phyloP scores from a whole-genome alignment of 2,329 filamentous ascomycete genomes.

The Colletotrichum lindemuthianum region DNA sequence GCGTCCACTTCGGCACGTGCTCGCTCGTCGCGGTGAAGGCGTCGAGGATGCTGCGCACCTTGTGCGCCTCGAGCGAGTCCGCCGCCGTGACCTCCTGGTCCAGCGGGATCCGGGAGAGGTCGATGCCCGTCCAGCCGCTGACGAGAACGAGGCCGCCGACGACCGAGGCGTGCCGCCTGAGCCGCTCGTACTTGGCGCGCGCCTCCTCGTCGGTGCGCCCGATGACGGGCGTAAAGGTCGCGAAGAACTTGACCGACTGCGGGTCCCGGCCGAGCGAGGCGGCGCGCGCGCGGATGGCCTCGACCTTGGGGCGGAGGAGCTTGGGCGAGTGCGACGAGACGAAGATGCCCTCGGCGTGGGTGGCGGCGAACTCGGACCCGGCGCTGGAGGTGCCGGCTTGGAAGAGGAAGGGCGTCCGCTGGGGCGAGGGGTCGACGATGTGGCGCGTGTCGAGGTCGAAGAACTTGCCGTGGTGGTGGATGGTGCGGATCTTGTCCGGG shows the following conservation, averaged over 20 bases:
- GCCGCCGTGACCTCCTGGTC: slow-evolving; percentile 66
- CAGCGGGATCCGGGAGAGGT: slow-evolving; percentile 65
- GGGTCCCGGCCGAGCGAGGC: slow-evolving; percentile 64
- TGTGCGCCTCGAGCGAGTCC: slow-evolving; percentile 63
- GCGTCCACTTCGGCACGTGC: slow-evolving; percentile 54
- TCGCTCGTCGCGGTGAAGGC: slow-evolving; percentile 60
- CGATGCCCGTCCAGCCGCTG: slow-evolving; percentile 69
- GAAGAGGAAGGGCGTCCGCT: slow-evolving; percentile 66
- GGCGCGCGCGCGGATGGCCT: slow-evolving; percentile 62
- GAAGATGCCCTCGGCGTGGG: slow-evolving; percentile 70
- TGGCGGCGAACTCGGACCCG: slow-evolving; percentile 65
- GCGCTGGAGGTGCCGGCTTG: slow-evolving; percentile 69
- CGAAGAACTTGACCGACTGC: slow-evolving; percentile 65
- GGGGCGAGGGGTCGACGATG: slow-evolving; percentile 64
- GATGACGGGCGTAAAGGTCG: slow-evolving; percentile 60
- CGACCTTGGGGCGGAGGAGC: slow-evolving; percentile 60
- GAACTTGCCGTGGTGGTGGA: slow-evolving; percentile 57
- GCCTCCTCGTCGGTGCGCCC: slow-evolving; percentile 64
- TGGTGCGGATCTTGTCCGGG: slow-evolving; percentile 67
- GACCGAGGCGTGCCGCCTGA: slow-evolving; percentile 62
- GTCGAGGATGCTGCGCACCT: slow-evolving; percentile 59
- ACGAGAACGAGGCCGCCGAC: slow-evolving; percentile 66
- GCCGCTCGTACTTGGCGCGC: slow-evolving; percentile 59
- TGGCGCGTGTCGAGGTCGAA: slow-evolving; percentile 47
- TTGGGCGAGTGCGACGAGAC: slow-evolving; percentile 63